Base-by-base conservation (phyloP, 2,329 filamentous ascomycete species). In the Plenodomus tracheiphilus region DNA sequence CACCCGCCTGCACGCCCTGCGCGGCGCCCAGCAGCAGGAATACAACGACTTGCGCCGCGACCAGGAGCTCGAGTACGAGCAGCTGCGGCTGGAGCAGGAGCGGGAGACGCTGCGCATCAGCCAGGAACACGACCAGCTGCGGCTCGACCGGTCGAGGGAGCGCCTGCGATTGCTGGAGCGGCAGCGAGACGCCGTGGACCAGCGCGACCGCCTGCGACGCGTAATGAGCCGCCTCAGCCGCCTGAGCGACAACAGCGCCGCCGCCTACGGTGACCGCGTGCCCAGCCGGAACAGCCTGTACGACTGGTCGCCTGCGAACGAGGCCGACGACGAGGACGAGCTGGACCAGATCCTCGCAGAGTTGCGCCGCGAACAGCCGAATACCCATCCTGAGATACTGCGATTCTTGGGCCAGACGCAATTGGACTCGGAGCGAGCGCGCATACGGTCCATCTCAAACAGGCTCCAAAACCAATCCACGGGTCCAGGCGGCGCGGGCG, bases 301-400 rank as follows among this genome's bases (percentile, higher is more conserved):
- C 67, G 82, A 84, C 64, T 85, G 83, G 83, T 81, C 81, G 28
- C 82, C 82, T 9, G 75, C 75, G 8, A 64, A 60, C 34, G 62
- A 71, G 42, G 63, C 62, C 20, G 64, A 67, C 44, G 65, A 66
- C 44, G 68, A 73, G 43, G 65, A 66, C 45, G 74, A 76, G 50
- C 62, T 75, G 41, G 69, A 75, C 40, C 66, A 67, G 39, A 74
- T 77, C 41, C 61, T 77, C 42, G 59, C 62, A 11, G 73, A 76
- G 43, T 56, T 77, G 43, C 63, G 75, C 17, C 64, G 67, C 41
- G 66, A 75, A 47, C 70, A 72, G 47, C 64, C 70, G 1, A 64
- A 65, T 41, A 70, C 69, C 3, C 68, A 74, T 42, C 69, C 71
- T 8, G 73, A 76, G 38, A 66, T 74, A 10, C 56, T 73, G 41